Base-by-base conservation (phyloP, 768 basidiomycete genomes). In the Hygrocybe punicea region DNA sequence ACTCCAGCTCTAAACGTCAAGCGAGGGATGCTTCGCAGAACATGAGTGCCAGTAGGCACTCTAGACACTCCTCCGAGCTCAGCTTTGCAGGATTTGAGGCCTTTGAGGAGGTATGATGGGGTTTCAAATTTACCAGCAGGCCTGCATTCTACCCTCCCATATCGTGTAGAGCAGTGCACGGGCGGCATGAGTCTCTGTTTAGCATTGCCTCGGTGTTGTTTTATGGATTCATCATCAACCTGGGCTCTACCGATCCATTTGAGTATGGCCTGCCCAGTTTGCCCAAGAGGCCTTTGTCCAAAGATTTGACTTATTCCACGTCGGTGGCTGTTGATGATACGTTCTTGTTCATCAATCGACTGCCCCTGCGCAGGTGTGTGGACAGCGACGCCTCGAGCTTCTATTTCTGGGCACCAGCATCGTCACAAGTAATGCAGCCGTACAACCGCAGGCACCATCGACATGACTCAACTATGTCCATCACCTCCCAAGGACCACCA, bases 201-300 rank as follows among this genome's bases (percentile, higher is more conserved):
- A 90, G 87, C 63, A 85, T 92, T 51, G 86, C 87, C 0, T 91
- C 89, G 0, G 81, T 91, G 4, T 91, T 89, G 0, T 91, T 89
- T 0, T 90, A 88, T 58, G 89, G 91, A 3, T 76, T 76, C 2
- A 82, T 88, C 35, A 73, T 87, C 58, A 80, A 87, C 55, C 67
- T 77, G 16, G 90, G 90, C 16, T 67, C 78, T 1, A 66, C 62
- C 2, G 90, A 93, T 67, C 90, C 90, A 0, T 92, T 92, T 68
- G 87, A 87, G 39, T 91, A 85, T 58, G 86, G 76, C 1, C 62
- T 83, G 13, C 78, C 81, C 19, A 82, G 81, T 53, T 66, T 82
- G 24, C 72, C 67, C 16, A 81, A 83, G 58, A 69, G 84, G 6
- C 85, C 85, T 0, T 77, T 78, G 0, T 84, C 84, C 0, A 84